A percentile compares a stretch with the other conserved stretches of the same genome.
Conservation (phyloP, 2,329 filamentous ascomycete genomes). For the Aspergillus pseudonomiae region DNA sequence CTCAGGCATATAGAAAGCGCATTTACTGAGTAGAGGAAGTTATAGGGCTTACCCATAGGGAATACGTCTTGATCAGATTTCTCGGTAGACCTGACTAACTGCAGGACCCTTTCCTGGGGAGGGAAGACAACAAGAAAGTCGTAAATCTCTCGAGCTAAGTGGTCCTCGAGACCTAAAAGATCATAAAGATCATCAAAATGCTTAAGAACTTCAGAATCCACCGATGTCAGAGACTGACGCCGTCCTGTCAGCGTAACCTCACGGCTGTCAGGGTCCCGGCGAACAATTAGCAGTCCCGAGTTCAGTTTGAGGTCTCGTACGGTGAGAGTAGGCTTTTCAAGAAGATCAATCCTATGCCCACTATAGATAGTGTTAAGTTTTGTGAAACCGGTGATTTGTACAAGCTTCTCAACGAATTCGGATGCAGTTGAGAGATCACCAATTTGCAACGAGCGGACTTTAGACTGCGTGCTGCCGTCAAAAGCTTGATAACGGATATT, state of each 20-base stretch:
- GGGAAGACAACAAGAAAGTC: conserved; percentile 72
- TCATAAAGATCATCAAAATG: conserved; percentile 85
- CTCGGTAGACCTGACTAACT: conserved; percentile 58
- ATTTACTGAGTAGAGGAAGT: conserved; percentile 72
- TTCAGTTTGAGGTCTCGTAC: conserved; percentile 69
- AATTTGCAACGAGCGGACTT: conserved; percentile 65
- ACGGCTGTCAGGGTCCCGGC: conserved; percentile 57
- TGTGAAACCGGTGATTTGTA: conserved; percentile 71
- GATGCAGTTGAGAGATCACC: conserved; percentile 71
- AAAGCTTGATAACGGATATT: conserved; percentile 76
- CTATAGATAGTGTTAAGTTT: conserved; percentile 74
- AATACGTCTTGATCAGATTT: conserved; percentile 66
- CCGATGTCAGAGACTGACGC: conserved; percentile 57
- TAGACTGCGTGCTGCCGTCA: conserved; percentile 61
- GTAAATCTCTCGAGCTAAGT: conserved; percentile 71
- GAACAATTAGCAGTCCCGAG: conserved; percentile 67
- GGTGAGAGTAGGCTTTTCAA: conserved; percentile 61
- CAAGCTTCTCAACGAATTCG: conserved; percentile 69
- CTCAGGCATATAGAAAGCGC: conserved; percentile 66
- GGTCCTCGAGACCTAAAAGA: conserved; percentile 74
- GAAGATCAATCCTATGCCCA: conserved; percentile 66
- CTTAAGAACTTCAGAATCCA: conserved; percentile 78
- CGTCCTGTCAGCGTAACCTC: conserved; percentile 32
- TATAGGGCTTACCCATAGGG: conserved; percentile 69
- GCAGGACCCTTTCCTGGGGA: conserved; percentile 64